A percentile compares a stretch with the other conserved stretches of the same genome.
These are phyloP conservation scores for Selaginella tamariscina DNA, from an alignment of 75 land plant species.

Conservation along the genomic window DNA sequence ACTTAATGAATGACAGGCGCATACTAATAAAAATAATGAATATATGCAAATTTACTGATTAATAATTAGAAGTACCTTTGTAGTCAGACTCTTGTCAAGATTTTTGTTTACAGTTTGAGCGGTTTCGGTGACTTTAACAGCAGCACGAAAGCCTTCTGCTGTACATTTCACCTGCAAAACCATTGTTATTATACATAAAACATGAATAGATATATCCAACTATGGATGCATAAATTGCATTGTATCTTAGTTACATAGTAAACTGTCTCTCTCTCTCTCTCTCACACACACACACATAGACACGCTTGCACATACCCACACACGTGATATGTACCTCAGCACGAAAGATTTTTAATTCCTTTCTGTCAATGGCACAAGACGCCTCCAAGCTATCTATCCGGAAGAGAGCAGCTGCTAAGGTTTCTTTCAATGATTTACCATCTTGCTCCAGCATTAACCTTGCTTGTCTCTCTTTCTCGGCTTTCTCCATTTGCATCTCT, in stretches of 20 bases:
- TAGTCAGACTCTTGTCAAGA: slow-evolving; percentile 19
- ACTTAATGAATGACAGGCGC: too few relatives aligned
- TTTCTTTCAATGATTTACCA: slow-evolving; percentile 22
- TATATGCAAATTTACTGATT: too few relatives aligned
- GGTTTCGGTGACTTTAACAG: slow-evolving; percentile 22
- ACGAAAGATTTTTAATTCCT: not conserved
- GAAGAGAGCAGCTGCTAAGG: slow-evolving; percentile 15
- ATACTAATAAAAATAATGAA: too few relatives aligned
- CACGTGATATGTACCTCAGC: not conserved
- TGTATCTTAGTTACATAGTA: too few relatives aligned
- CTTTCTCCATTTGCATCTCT: slow-evolving; percentile 17
- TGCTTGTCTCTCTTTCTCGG: slow-evolving; percentile 21
- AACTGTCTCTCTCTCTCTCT: too few relatives aligned
- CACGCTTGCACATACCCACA: too few relatives aligned
- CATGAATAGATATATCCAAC: not conserved
- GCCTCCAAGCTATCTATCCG: slow-evolving; percentile 16
- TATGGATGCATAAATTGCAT: too few relatives aligned
- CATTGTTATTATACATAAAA: not conserved
- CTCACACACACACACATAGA: too few relatives aligned
- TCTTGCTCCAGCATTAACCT: slow-evolving; percentile 23
- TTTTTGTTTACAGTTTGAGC: slow-evolving; percentile 18
- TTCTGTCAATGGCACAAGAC: not conserved
- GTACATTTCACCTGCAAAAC: slow-evolving; percentile 20
- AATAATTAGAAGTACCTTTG: slow-evolving; percentile 22
- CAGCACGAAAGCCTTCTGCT: slow-evolving; percentile 22